Conservation (phyloP, 306 rosid genomes). For the Cotoneaster glaucophyllus region DNA sequence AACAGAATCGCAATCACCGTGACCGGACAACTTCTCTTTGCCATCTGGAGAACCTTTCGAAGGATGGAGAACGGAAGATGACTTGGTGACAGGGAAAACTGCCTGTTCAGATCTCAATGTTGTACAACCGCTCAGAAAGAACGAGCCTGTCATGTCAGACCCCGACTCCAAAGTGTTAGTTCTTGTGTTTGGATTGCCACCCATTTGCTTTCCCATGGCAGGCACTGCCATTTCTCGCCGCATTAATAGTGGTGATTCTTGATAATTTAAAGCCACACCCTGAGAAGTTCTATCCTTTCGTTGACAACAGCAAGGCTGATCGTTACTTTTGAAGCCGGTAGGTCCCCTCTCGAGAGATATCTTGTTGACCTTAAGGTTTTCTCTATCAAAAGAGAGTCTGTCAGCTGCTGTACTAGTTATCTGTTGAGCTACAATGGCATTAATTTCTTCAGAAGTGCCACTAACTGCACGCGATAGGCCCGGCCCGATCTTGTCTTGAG, state of each 20-base stretch:
- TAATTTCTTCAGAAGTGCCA: conserved; percentile 24
- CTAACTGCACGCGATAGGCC: conserved; percentile 21
- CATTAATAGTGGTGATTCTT: conserved; percentile 31
- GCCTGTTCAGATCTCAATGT: conserved; percentile 14
- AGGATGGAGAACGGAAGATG: conserved; percentile 10
- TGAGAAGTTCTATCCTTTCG: conserved; percentile 38
- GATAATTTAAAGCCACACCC: conserved; percentile 25
- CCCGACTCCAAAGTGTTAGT: conserved; percentile 16
- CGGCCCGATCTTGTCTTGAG: conserved; percentile 16
- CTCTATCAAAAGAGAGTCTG: conserved; percentile 22
- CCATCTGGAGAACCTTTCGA: conserved; percentile 18
- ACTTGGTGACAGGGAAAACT: conserved; percentile 8
- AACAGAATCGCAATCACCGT: conserved; percentile 22
- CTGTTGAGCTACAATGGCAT: conserved; percentile 14
- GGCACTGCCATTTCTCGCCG: conserved; percentile 28
- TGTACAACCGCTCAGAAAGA: conserved; percentile 12
- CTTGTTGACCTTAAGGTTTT: conserved; percentile 18
- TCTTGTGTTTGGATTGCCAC: conserved; percentile 19
- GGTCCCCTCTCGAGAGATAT: conserved; percentile 24
- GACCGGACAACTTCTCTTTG: conserved; percentile 21
- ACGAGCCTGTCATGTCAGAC: conserved; percentile 23
- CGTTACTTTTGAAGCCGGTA: conserved; percentile 22
- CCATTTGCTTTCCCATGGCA: conserved; percentile 23
- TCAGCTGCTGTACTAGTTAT: conserved; percentile 11
- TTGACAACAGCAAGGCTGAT: conserved; percentile 53